These are phyloP conservation scores for Globisporangium iwayamae DNA, from an alignment of 352 stramenopile genomes.

Conservation along the genomic window DNA sequence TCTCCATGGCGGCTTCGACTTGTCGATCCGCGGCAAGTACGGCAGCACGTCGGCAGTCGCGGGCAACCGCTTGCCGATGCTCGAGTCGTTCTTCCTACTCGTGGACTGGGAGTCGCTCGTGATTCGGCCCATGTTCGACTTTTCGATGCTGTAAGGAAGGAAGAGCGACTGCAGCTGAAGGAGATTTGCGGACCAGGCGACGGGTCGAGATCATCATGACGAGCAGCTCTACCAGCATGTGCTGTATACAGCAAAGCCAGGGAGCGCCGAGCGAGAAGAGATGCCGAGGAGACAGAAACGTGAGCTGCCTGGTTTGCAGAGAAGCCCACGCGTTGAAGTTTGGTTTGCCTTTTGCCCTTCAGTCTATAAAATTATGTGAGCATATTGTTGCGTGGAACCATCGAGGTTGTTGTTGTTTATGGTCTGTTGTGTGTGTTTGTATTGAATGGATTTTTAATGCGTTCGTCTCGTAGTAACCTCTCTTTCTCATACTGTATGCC, in stretches of 20 bases:
- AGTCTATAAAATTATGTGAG: slow-evolving; percentile 19
- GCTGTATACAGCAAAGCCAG: not conserved
- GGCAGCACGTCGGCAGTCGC: slow-evolving; percentile 78
- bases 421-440: slow-evolving; percentile 5
- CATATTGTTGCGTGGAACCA: slow-evolving; percentile 13
- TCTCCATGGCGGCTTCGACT: slow-evolving; percentile 58
- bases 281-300: not conserved
- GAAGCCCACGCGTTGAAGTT: not conserved
- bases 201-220: not conserved
- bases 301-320: slow-evolving; percentile 3
- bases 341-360: not conserved
- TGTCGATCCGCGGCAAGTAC: slow-evolving; percentile 78
- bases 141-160: slow-evolving; percentile 26
- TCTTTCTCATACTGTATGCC: not conserved
- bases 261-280: not conserved
- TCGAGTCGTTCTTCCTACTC: slow-evolving; percentile 84
- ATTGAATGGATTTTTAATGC: slow-evolving; percentile 2
- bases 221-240: not conserved
- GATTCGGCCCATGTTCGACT: slow-evolving; percentile 77
- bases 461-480: not conserved
- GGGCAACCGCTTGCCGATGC: slow-evolving; percentile 78
- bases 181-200: not conserved
- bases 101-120: slow-evolving; percentile 84
- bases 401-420: not conserved
- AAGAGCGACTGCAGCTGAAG: not conserved